Evolutionary conservation across 2,329 filamentous ascomycete species (phyloP), one percentile per base, ranked within the genome.

Genomic region (Alternaria metachromatica): DNA sequence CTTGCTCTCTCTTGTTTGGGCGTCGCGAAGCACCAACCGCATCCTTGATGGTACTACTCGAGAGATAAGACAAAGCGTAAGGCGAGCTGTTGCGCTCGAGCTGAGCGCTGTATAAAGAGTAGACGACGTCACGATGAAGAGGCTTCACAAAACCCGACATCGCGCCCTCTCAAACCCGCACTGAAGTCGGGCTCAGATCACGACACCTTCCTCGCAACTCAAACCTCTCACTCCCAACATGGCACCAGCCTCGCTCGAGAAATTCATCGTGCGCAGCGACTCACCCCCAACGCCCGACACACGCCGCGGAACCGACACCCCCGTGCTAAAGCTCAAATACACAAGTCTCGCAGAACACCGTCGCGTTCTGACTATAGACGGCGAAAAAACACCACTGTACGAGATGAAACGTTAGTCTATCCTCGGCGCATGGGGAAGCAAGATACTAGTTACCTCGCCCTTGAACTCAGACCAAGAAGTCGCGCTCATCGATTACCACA

Each of bases 381-480:
- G 21, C 1, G 13, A 25, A 1, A 15, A 8, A 0, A 48, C 4
- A 23, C 4, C 21, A 0, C 13, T 15, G 2, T 48, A 26, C 0
- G 21, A 6, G 15, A 2, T 48, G 0, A 25, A 23, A 2, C 44
- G 21, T 2, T 5, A 48, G 20, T 8, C 44, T 2, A 23, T 48
- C 0, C 21, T 48, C 4, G 21, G 44, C 3, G 21, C 13, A 6
- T 48, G 15, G 45, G 13, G 45, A 25, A 26, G 45, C 13, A 48
- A 48, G n/a, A 25, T 21, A 2, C 9, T 13, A 13, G 45, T 48
- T 2, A 48, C 45, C 1, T 13, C 9, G 4, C 45, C 23, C 0
- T 2, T 15, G 3, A 23, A 25, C 5, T n/a, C 12, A 3, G 12
- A 15, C 13, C 5, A 48, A 12, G 45, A 48, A 3, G 23, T 48